A percentile compares a stretch with the other conserved stretches of the same genome.
phyloP scores from a whole-genome alignment of 495 filamentous ascomycete species.

The Sordaria brevicollis region DNA sequence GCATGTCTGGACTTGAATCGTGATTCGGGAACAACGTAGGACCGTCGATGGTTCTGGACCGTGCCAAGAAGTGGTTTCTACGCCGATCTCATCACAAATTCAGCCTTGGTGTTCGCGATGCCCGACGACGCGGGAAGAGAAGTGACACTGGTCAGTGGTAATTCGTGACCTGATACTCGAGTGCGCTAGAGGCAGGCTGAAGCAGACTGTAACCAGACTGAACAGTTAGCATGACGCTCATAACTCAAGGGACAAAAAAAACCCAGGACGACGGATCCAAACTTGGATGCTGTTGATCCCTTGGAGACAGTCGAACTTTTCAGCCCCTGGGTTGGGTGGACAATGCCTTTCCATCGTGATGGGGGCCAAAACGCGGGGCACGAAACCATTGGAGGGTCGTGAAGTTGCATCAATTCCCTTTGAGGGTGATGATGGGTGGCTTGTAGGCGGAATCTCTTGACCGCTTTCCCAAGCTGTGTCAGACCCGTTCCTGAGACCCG shows the following conservation, averaged over 20 bases:
- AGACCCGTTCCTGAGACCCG: neutral
- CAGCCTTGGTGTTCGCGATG: neutral
- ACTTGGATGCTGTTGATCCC: neutral
- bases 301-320: neutral
- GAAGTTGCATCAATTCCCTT: neutral
- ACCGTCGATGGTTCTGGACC: neutral
- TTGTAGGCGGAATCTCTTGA: neutral
- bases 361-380: neutral
- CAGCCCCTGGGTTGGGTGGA: neutral
- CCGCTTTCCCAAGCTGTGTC: neutral
- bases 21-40: neutral
- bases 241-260: neutral
- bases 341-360: neutral
- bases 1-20: neutral
- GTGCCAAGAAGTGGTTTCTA: neutral
- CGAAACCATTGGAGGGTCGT: neutral
- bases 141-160: neutral
- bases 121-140: neutral
- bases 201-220: neutral
- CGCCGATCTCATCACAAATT: neutral
- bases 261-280: neutral
- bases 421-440: neutral
- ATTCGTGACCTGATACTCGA: neutral
- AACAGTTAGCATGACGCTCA: neutral
- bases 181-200: neutral